phyloP scores from a whole-genome alignment of 2,329 filamentous ascomycete genomes.

The Aspergillus thermomutatus region DNA sequence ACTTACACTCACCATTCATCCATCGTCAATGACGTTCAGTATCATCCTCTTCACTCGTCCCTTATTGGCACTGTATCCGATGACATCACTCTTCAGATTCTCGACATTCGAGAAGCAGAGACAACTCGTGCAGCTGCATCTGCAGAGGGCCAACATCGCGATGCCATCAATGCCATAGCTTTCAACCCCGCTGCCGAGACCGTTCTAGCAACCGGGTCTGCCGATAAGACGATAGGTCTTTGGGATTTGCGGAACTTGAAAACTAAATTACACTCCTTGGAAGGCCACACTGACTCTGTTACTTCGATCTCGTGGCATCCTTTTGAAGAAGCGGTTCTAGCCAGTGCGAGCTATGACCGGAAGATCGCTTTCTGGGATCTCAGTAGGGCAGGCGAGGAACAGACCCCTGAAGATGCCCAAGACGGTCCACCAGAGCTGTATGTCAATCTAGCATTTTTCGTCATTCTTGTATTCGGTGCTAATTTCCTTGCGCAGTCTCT shows the following conservation, averaged over 20 bases:
- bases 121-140: constrained; percentile 66
- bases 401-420: constrained; percentile 89
- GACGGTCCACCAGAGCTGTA: constrained; percentile 93
- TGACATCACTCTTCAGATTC: constrained; percentile 86
- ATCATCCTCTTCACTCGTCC: constrained; percentile 79
- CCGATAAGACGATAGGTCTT: constrained; percentile 89
- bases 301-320: constrained; percentile 96
- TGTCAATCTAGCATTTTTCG: constrained; percentile 35
- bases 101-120: constrained; percentile 73
- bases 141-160: constrained; percentile 72
- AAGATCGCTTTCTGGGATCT: constrained; percentile 97
- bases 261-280: constrained; percentile 82
- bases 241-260: constrained; percentile 94
- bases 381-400: constrained; percentile 86
- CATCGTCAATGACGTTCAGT: constrained; percentile 95
- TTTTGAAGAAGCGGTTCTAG: constrained; percentile 79
- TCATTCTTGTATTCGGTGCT: background rate
- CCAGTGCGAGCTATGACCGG: constrained; percentile 87
- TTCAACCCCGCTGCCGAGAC: constrained; percentile 93
- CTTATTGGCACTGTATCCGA: constrained; percentile 94
- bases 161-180: constrained; percentile 92
- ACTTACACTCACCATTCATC: constrained; percentile 85
- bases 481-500: constrained; percentile 57
- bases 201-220: constrained; percentile 86
- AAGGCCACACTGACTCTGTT: constrained; percentile 84